Conservation (phyloP, 202 grass and related monocot genomes). For the Brachypodium distachyon region DNA sequence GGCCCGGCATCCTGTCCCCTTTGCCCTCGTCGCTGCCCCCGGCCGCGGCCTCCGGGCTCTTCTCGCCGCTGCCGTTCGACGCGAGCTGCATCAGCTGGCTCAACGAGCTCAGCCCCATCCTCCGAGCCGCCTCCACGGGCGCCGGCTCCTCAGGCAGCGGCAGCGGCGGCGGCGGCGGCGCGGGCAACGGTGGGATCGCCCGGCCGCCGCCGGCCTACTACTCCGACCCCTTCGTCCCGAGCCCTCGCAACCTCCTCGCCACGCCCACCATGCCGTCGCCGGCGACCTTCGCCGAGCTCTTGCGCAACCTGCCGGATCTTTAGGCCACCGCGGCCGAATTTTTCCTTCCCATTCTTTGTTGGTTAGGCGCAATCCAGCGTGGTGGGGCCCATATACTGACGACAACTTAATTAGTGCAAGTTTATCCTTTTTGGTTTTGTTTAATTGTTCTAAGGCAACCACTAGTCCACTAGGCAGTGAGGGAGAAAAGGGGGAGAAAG, state of each 20-base stretch:
- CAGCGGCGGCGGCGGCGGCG: neutral
- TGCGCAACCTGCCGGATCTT: conserved; percentile 39
- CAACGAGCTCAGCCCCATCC: conserved; percentile 68
- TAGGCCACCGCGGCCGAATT: conserved; percentile 11
- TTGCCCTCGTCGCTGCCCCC: conserved; percentile 53
- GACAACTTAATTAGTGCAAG: conserved; percentile 10
- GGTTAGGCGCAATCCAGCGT: neutral
- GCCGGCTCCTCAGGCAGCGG: neutral
- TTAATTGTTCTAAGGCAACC: conserved; percentile 9
- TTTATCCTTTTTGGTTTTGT: neutral
- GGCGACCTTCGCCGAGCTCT: conserved; percentile 45
- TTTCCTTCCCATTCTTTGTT: neutral
- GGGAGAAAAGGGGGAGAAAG: neutral
- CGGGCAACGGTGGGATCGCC: neutral
- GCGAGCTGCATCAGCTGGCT: conserved; percentile 47
- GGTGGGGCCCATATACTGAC: conserved; percentile 16
- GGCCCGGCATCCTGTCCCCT: conserved; percentile 58
- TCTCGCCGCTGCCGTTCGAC: conserved; percentile 72
- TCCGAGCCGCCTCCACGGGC: conserved; percentile 18
- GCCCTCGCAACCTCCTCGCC: conserved; percentile 53
- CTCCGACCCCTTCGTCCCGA: conserved; percentile 50
- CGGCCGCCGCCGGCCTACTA: conserved; percentile 28
- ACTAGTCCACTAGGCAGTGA: neutral
- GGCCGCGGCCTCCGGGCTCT: conserved; percentile 37
- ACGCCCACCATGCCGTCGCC: conserved; percentile 75